These are phyloP conservation scores for Pythium sp. DNA, from an alignment of 352 stramenopile genomes.

Conservation along the genomic window DNA sequence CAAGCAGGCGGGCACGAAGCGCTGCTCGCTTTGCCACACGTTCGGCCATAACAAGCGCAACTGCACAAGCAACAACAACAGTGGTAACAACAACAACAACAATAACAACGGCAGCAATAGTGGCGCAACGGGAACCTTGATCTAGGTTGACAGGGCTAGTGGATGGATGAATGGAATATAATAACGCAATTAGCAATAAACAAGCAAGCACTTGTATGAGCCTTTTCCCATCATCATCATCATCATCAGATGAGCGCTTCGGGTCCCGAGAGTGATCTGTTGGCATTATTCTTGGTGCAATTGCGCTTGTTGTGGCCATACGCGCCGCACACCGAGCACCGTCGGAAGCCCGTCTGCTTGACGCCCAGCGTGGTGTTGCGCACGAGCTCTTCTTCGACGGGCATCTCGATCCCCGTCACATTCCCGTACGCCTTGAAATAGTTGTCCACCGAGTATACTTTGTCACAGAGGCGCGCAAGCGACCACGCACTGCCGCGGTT, in stretches of 20 bases:
- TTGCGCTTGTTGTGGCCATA: slow-evolving; percentile 47
- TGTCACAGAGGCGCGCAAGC: slow-evolving; percentile 24
- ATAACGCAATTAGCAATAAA: no score
- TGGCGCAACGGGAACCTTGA: no score
- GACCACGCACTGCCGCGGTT: slow-evolving; percentile 21
- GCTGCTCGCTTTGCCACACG: slow-evolving; percentile 37
- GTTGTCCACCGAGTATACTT: slow-evolving; percentile 27
- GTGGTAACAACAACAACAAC: not conserved
- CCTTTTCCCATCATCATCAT: no score
- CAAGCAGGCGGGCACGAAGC: slow-evolving; percentile 19
- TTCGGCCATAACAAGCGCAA: slow-evolving; percentile 46
- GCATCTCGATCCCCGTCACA: slow-evolving; percentile 27
- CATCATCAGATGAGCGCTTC: no score
- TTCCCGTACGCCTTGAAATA: slow-evolving; percentile 29
- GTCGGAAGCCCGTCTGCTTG: slow-evolving; percentile 20
- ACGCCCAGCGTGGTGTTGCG: slow-evolving; percentile 26
- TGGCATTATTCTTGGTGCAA: slow-evolving; percentile 10
- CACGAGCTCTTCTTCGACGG: slow-evolving; percentile 41
- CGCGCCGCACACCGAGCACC: slow-evolving; percentile 37
- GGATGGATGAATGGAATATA: no score
- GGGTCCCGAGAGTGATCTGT: no score
- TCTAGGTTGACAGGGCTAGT: no score
- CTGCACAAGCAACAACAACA: slow-evolving; percentile 16
- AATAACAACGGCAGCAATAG: no score
- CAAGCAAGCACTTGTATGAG: no score